These are phyloP conservation scores for Vaccinium vitisidaea DNA, from an alignment of 148 eudicot genomes.

Conservation along the genomic window DNA sequence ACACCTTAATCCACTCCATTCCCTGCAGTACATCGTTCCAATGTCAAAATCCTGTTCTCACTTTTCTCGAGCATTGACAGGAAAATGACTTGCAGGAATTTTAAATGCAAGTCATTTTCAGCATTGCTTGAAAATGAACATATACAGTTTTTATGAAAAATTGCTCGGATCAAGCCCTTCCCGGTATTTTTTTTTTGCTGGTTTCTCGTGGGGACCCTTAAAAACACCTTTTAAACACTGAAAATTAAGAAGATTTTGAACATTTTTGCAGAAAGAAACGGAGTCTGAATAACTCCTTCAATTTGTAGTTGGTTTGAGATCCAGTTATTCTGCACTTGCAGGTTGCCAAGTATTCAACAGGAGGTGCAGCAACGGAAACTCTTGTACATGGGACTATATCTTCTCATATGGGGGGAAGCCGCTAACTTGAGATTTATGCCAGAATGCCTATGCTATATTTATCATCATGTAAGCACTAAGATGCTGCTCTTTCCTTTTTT, in stretches of 20 bases:
- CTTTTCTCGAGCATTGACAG: not conserved
- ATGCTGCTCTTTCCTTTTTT: not conserved
- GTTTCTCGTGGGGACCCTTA: too few species aligned
- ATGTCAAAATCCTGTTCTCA: not conserved
- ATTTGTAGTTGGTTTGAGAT: not conserved
- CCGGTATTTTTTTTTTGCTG: too few species aligned
- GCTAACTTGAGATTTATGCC: constrained; percentile 99
- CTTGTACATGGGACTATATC: constrained; percentile 93
- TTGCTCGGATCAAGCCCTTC: too few species aligned
- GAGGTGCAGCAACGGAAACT: constrained; percentile 95
- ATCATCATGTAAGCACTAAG: constrained; percentile 76
- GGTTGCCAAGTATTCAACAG: constrained; percentile 96
- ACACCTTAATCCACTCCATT: not conserved
- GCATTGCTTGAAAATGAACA: not conserved
- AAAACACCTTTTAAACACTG: too few species aligned
- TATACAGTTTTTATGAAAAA: too few species aligned
- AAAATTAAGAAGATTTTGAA: not conserved
- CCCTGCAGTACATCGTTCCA: not conserved
- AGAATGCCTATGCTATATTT: constrained; percentile 95
- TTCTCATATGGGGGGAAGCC: constrained; percentile 99
- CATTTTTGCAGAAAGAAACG: not conserved
- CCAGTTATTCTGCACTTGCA: constrained; percentile 24
- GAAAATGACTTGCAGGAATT: not conserved
- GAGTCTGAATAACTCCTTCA: too few species aligned
- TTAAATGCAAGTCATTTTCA: not conserved